Base-by-base conservation (phyloP, 495 filamentous ascomycete genomes). In the Bacidia rubella region DNA sequence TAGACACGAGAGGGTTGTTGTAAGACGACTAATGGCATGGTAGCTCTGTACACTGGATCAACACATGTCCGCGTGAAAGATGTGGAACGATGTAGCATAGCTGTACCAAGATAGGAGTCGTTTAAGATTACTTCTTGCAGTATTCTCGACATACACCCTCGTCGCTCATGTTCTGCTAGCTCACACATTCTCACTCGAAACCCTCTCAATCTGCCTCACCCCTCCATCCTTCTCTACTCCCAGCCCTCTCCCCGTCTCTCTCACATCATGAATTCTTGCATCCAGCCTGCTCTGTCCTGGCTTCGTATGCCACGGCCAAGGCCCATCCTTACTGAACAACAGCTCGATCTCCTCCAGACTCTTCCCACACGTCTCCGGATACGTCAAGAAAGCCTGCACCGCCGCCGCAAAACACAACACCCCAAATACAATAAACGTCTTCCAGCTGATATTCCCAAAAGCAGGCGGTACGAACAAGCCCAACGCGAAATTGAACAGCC, bases 401-500 rank as follows among this genome's bases (percentile, higher is more conserved):
- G 78, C 75, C 50, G 81, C 81, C 2, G 65, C 72, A 0, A 79
- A 62, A 56, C 82, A 87, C 19, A 88, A 75, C 0, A 80, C 73
- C 1, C 84, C 85, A 51, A 88, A 87, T 54, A 90, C 80, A 57
- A 87, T 81, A 54, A 85, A 87, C 0, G 76, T 70, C 63, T 80
- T 81, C 73, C 82, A 87, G 38, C 73, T 71, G 57, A 87, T 87
- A 63, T 85, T 86, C 52, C 73, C 67, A 64, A 89, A 84, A 0
- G 75, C 80, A 0, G 82, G 80, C 1, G 83, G 81, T 3, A 82
- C 75, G 63, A 86, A 86, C 60, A 82, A 73, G 3, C 78, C 82
- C 2, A 87, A 64, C 0, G 81, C 82, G 58, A 85, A 85, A 69
- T 85, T 86, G 72, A 85, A 87, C 15, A 84, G 71, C 83, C 83